Conservation (phyloP, 2,329 filamentous ascomycete species). For the Aspergillus thermomutatus region DNA sequence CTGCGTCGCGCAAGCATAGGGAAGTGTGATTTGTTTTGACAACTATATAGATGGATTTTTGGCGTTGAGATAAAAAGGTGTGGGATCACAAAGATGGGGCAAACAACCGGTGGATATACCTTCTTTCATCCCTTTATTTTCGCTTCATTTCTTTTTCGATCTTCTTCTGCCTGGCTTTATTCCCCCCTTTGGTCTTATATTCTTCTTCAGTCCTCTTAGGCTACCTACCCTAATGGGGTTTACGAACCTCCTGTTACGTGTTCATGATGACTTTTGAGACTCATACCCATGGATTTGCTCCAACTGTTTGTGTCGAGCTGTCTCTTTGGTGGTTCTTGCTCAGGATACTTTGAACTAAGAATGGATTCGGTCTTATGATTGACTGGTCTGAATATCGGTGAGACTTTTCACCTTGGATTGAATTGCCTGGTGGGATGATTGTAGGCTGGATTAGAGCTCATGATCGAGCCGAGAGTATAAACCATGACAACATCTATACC, state of each 20-base stretch:
- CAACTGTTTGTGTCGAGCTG: constrained; percentile 8
- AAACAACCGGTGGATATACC: constrained; percentile 2
- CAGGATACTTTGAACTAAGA: background rate
- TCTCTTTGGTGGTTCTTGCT: background rate
- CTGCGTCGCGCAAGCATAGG: background rate
- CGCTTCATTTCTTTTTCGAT: background rate
- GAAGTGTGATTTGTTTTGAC: background rate
- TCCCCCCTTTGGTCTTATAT: constrained; percentile 5
- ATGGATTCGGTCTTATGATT: background rate
- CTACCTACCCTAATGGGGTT: background rate
- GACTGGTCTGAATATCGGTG: background rate
- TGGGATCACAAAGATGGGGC: constrained; percentile 5
- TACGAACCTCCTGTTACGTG: constrained; percentile 14
- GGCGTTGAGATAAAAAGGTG: constrained; percentile 25
- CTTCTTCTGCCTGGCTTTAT: constrained; percentile 2
- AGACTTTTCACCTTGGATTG: too few relatives aligned
- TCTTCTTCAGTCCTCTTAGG: constrained; percentile 4
- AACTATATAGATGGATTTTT: constrained; percentile 18
- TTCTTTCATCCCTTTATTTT: constrained; percentile 6
- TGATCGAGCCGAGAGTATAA: background rate
- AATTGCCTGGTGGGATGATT: background rate
- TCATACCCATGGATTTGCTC: constrained; percentile 19
- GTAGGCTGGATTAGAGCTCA: background rate
- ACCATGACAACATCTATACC: background rate
- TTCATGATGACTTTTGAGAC: constrained; percentile 15